A percentile compares a stretch with the other conserved stretches of the same genome.
Evolutionary conservation across 2,329 filamentous ascomycete genomes (phyloP).

Genomic region (Sarocladiaceae sp.): DNA sequence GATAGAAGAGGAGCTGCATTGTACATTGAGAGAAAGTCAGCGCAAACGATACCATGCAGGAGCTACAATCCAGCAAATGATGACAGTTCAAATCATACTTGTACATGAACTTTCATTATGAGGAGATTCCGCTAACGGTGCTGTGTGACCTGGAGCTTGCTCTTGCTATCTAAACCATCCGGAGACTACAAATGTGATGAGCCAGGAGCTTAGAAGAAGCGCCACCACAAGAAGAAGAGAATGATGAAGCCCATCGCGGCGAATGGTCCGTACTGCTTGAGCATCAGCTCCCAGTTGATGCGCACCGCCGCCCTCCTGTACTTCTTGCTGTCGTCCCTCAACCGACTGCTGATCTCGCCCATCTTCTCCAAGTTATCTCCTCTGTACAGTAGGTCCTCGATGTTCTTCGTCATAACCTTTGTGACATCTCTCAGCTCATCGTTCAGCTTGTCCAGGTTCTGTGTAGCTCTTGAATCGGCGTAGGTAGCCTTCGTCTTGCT

Average conservation of each 20-base stretch:
- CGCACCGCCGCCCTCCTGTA: constrained; percentile 88
- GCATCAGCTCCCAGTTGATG: constrained; percentile 95
- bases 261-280: constrained; percentile 96
- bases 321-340: constrained; percentile 91
- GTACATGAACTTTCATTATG: constrained; percentile 12
- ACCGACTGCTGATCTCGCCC: constrained; percentile 85
- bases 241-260: constrained; percentile 77
- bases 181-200: too few species aligned
- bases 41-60: neutral
- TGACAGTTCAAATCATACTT: neutral
- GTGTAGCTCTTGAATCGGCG: constrained; percentile 82
- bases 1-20: neutral
- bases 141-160: too few species aligned
- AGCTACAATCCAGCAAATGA: too few species aligned
- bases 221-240: constrained; percentile 83
- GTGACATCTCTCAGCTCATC: constrained; percentile 97
- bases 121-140: constrained; percentile 9
- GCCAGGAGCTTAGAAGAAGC: constrained; percentile 71
- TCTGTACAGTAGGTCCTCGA: constrained; percentile 92
- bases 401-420: constrained; percentile 99
- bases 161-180: too few species aligned
- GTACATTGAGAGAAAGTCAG: neutral
- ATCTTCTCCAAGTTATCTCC: constrained; percentile 94
- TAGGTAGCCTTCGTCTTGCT: constrained; percentile 89
- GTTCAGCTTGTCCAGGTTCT: constrained; percentile 93